phyloP scores from a whole-genome alignment of 306 rosid genomes.

The Gillenia trifoliata region DNA sequence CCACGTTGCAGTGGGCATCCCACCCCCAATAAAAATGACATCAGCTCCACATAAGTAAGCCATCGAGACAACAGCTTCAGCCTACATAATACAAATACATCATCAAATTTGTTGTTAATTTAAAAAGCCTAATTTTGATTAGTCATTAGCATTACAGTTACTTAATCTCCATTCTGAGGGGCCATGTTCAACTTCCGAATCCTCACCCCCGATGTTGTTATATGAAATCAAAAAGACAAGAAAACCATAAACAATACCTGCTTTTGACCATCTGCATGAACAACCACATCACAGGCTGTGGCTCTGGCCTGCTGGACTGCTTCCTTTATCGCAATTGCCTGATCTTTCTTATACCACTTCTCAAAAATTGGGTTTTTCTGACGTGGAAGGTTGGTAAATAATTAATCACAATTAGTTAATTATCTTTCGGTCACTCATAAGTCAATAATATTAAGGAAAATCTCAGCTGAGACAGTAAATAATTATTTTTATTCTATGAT shows the following conservation, averaged over 20 bases:
- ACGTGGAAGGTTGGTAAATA: conserved; percentile 6
- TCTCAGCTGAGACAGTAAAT: neutral
- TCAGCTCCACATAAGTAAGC: conserved; percentile 95
- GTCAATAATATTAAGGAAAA: no score
- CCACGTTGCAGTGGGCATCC: conserved; percentile 97
- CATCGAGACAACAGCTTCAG: conserved; percentile 98
- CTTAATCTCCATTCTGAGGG: no score
- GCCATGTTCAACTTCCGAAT: no score
- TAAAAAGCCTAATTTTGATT: no score
- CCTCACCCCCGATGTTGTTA: no score
- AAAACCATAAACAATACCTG: no score
- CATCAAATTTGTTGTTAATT: no score
- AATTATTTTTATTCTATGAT: no score
- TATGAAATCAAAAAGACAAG: no score
- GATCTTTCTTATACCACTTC: conserved; percentile 98
- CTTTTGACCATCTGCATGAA: conserved; percentile 96
- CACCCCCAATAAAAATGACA: conserved; percentile 92
- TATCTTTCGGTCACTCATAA: no score
- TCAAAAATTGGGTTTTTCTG: conserved; percentile 96
- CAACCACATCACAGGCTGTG: conserved; percentile 93
- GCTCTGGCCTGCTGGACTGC: conserved; percentile 88
- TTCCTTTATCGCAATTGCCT: conserved; percentile 96
- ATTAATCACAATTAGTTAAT: no score
- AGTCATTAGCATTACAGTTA: no score
- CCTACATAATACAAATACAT: conserved; percentile 54